Base-by-base conservation (phyloP, 2,329 filamentous ascomycete species). In the Didymella lethalis region DNA sequence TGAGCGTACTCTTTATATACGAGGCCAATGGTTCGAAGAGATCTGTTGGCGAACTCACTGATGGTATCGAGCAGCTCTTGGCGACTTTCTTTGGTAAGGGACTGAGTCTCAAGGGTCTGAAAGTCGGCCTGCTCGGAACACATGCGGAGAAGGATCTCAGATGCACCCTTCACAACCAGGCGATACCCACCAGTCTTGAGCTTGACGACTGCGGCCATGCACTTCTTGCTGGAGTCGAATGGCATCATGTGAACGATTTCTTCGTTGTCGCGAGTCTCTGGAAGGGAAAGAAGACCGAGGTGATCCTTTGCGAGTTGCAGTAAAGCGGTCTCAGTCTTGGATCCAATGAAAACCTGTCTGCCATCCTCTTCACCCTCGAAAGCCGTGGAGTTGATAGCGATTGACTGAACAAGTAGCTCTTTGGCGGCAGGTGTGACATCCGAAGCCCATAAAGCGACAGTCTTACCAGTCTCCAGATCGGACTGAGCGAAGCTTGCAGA, bases 301-400 rank as follows among this genome's bases (percentile, higher is more conserved):
- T 83, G 77, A 29, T 85, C 81, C 50, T 78, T 80, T 3, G 81
- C 82, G 32, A 85, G 76, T 28, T 81, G 76, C 8, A 86, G 77
- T 2, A 86, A 77, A 2, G 84, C 84, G 6, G 83, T 85, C 64
- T 86, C 84, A 0, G 84, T 86, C 72, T 85, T 86, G 48, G 84
- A 85, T 5, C 84, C 84, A 44, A 85, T 78, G 59, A 85, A 86
- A 3, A 77, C 77, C 36, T 83, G 78, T 18, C 81, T 78, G 6
- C 82, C 81, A 0, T 71, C 67, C 20, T 72, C 68, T 47, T 66
- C 63, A 6, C 67, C 67, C 62, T 86, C 84, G 48, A 86, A 85
- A 0, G 84, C 84, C 0, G 84, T 86, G 0, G 84, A 85, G 75
- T 82, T 76, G 59, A 74, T 68, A n/a, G 72, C 69, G 29, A 76